A percentile compares a stretch with the other conserved stretches of the same genome.
These are phyloP conservation scores for Inga oerstediana DNA, from an alignment of 306 rosid species.

Conservation along the genomic window DNA sequence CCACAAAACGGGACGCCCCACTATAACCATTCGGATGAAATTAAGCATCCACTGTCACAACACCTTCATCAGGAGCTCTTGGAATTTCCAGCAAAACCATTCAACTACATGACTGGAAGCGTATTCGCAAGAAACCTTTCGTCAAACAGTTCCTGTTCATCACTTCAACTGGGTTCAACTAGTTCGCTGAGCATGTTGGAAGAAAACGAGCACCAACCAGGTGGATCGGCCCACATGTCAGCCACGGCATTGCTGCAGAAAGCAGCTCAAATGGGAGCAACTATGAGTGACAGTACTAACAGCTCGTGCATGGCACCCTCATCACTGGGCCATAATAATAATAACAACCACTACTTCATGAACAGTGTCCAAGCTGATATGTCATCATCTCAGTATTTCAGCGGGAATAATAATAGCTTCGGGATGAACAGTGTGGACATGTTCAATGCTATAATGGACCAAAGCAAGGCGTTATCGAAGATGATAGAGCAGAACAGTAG, in stretches of 20 bases:
- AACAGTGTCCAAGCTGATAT: constrained; percentile 35
- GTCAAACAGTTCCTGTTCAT: constrained; percentile 32
- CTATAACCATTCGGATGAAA: constrained; percentile 31
- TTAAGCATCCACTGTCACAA: constrained; percentile 24
- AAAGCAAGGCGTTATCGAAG: constrained; percentile 46
- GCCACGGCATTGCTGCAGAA: constrained; percentile 76
- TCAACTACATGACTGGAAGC: constrained; percentile 28
- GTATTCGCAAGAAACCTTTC: constrained; percentile 32
- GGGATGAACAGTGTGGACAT: constrained; percentile 43
- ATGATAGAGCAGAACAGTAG: constrained; percentile 41
- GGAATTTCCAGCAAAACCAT: constrained; percentile 36
- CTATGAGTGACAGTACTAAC: constrained; percentile 25
- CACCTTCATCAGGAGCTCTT: constrained; percentile 18
- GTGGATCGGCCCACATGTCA: constrained; percentile 49
- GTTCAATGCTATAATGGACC: constrained; percentile 54
- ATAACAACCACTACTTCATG: constrained; percentile 19
- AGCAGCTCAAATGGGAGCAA: constrained; percentile 79
- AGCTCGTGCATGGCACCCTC: constrained; percentile 55
- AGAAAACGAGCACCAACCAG: constrained; percentile 34
- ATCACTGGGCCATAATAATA: constrained; percentile 27
- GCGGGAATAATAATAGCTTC: neutral
- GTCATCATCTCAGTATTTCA: constrained; percentile 29
- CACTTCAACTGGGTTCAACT: constrained; percentile 36
- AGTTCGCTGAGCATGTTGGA: constrained; percentile 29
- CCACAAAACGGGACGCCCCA: constrained; percentile 30